phyloP scores from a whole-genome alignment of 1,139 yeast genomes.

The Candida freyschussii region DNA sequence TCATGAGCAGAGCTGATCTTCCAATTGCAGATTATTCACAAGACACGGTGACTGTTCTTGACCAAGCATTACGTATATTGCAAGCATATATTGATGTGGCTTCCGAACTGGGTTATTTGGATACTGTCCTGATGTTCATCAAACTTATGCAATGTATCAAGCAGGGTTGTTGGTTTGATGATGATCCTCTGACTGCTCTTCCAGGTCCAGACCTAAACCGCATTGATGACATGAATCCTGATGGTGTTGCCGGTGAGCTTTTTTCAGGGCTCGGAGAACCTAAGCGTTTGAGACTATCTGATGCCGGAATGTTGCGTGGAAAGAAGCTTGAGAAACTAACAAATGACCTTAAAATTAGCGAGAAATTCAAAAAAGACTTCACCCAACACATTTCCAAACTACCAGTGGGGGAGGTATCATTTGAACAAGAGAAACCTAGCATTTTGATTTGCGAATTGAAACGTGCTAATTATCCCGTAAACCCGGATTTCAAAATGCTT shows the following conservation, averaged over 20 bases:
- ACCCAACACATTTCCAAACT: constrained; percentile 40
- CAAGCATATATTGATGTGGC: constrained; percentile 92
- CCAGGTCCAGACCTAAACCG: constrained; percentile 59
- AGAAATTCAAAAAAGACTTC: constrained; percentile 33
- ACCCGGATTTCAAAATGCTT: constrained; percentile 58
- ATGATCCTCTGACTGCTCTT: constrained; percentile 59
- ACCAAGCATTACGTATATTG: constrained; percentile 87
- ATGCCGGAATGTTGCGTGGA: constrained; percentile 15
- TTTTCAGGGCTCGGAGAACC: constrained; percentile 4
- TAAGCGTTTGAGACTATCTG: constrained; percentile 11
- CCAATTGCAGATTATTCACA: constrained; percentile 96
- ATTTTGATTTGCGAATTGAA: constrained; percentile 41
- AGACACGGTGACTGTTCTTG: constrained; percentile 89
- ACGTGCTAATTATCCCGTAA: constrained; percentile 52
- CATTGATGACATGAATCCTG: constrained; percentile 25
- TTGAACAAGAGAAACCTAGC: constrained; percentile 32
- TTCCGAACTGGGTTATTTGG: constrained; percentile 72
- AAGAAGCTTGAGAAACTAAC: constrained; percentile 17
- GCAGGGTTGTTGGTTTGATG: constrained; percentile 84
- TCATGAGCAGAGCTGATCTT: constrained; percentile 71
- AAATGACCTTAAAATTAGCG: constrained; percentile 12
- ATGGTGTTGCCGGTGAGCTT: constrained; percentile 25
- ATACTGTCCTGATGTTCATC: constrained; percentile 56
- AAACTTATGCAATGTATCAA: constrained; percentile 81
- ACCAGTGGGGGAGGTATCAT: constrained; percentile 35